These are phyloP conservation scores for Fonsecaea erecta DNA, from an alignment of 2,329 filamentous ascomycete species.

Conservation along the genomic window DNA sequence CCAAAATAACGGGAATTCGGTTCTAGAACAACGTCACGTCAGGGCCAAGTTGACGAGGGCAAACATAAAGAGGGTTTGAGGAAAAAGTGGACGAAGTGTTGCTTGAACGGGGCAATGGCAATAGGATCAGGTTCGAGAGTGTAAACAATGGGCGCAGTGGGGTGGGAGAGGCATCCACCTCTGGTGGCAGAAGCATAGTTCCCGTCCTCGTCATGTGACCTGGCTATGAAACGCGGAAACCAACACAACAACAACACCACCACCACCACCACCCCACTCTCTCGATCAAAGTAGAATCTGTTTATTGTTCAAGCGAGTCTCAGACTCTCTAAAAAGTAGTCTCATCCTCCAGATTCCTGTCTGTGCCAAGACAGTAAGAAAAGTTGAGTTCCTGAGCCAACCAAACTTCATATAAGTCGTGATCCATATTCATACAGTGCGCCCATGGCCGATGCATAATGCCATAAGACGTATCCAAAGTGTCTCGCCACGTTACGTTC, in stretches of 20 bases:
- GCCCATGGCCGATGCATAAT: constrained; percentile 8
- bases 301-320: constrained; percentile 14
- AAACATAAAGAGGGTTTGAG: background rate
- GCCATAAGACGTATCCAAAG: constrained; percentile 8
- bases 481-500: constrained; percentile 4
- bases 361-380: background rate
- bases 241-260: background rate
- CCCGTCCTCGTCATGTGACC: background rate
- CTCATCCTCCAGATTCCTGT: background rate
- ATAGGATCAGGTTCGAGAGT: constrained; percentile 5
- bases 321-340: constrained; percentile 1
- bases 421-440: constrained; percentile 29
- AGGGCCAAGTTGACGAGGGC: background rate
- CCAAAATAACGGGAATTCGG: background rate
- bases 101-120: background rate
- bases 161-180: background rate
- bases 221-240: background rate
- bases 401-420: constrained; percentile 24
- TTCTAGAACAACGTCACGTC: background rate
- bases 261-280: background rate
- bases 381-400: constrained; percentile 7
- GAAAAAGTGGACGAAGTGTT: background rate
- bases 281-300: background rate
- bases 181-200: background rate
- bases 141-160: constrained; percentile 18